Conservation (phyloP, 2,329 filamentous ascomycete species). For the Stenocarpella maydis region DNA sequence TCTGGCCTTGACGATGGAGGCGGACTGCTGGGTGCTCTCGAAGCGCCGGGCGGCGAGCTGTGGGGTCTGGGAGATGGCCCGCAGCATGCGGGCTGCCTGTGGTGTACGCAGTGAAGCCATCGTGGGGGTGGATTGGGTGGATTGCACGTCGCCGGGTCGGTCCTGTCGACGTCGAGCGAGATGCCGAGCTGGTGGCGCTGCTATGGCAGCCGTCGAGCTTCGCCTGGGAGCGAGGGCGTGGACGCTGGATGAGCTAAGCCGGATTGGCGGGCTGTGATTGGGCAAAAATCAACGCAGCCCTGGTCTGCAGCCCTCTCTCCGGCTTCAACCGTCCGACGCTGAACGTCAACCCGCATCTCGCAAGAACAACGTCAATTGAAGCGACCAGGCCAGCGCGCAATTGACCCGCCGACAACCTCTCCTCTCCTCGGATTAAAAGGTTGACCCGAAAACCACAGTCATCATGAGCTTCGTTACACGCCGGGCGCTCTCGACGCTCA, state of each 20-base stretch:
- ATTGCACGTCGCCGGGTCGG: conserved; percentile 21
- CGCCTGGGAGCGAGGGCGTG: conserved; percentile 25
- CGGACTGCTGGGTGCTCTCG: conserved; percentile 53
- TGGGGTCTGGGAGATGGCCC: conserved; percentile 51
- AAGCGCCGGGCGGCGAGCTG: conserved; percentile 60
- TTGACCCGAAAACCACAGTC: conserved; percentile 46
- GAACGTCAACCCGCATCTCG: conserved; percentile 30
- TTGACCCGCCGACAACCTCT: conserved; percentile 44
- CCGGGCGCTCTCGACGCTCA: conserved; percentile 95
- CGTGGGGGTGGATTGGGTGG: conserved; percentile 40
- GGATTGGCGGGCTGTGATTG: conserved; percentile 36
- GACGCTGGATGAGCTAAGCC: conserved; percentile 28
- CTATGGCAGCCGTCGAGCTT: conserved; percentile 14
- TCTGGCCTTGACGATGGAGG: conserved; percentile 49
- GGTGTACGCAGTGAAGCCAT: conserved; percentile 75
- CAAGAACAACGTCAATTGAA: conserved; percentile 38
- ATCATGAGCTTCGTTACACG: conserved; percentile 93
- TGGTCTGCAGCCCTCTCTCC: conserved; percentile 37
- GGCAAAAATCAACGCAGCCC: conserved; percentile 48
- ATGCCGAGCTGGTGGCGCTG: conserved; percentile 31
- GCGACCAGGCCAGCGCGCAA: conserved; percentile 44
- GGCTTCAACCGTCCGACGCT: conserved; percentile 32
- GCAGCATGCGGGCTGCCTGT: conserved; percentile 60
- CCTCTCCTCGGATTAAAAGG: conserved; percentile 7
- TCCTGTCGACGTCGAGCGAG: conserved; percentile 5